Conservation (phyloP, 345 rosid species). For the Hypericum perforatum region DNA sequence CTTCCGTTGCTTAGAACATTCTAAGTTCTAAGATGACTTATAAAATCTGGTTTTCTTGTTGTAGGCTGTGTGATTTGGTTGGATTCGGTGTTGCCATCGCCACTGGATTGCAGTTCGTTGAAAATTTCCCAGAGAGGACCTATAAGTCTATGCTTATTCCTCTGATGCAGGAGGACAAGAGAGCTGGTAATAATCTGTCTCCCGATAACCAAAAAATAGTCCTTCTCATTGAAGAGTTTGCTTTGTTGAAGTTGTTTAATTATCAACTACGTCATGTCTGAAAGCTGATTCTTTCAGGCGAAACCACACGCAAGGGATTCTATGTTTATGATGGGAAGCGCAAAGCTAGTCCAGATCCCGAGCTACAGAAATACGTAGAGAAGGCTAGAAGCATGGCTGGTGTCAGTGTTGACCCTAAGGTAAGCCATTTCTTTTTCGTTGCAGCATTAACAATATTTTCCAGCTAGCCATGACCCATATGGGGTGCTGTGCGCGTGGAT, state of each 20-base stretch:
- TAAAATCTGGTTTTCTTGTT: slow-evolving; percentile 2
- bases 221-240: no score
- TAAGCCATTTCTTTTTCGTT: neutral
- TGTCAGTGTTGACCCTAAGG: slow-evolving; percentile 57
- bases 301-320: neutral
- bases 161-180: slow-evolving; percentile 82
- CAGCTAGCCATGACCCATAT: neutral
- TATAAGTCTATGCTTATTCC: slow-evolving; percentile 82
- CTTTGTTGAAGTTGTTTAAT: no score
- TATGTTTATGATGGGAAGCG: neutral
- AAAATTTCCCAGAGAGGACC: slow-evolving; percentile 72
- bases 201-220: neutral
- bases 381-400: slow-evolving; percentile 7
- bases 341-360: neutral
- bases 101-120: slow-evolving; percentile 62
- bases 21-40: no score
- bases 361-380: neutral
- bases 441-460: no score
- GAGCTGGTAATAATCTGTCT: slow-evolving; percentile 47
- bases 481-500: neutral
- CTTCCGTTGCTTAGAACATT: no score
- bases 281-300: neutral
- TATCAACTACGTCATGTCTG: no score
- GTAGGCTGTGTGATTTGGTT: slow-evolving; percentile 79
- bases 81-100: slow-evolving; percentile 93